Conservation (phyloP, 2,329 filamentous ascomycete genomes). For the Fusarium irregulare region DNA sequence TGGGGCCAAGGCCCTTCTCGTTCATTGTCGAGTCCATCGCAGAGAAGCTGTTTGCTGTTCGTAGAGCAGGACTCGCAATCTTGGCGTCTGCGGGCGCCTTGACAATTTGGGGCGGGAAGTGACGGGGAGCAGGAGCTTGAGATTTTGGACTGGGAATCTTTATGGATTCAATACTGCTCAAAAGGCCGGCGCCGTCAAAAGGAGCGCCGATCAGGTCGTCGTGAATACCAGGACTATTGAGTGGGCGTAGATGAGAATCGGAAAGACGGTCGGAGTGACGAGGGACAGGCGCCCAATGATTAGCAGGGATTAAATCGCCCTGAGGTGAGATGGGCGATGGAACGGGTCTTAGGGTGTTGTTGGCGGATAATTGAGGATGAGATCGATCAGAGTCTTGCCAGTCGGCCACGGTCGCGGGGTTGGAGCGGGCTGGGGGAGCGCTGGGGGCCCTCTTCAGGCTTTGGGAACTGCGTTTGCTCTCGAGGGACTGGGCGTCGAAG, state of each 20-base stretch:
- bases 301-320: slow-evolving; percentile 58
- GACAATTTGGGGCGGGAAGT: slow-evolving; percentile 51
- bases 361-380: slow-evolving; percentile 51
- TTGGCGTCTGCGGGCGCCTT: slow-evolving; percentile 67
- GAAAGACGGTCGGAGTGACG: slow-evolving; percentile 46
- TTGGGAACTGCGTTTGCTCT: slow-evolving; percentile 72
- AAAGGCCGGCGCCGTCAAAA: slow-evolving; percentile 72
- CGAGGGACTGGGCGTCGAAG: slow-evolving; percentile 67
- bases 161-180: slow-evolving; percentile 69
- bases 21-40: slow-evolving; percentile 54
- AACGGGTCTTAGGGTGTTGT: slow-evolving; percentile 57
- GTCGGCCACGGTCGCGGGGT: slow-evolving; percentile 62
- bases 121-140: slow-evolving; percentile 43
- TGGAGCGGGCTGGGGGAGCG: slow-evolving; percentile 64
- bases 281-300: slow-evolving; percentile 46
- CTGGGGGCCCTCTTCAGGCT: slow-evolving; percentile 71
- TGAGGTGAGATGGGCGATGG: slow-evolving; percentile 60
- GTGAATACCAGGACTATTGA: slow-evolving; percentile 47
- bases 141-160: slow-evolving; percentile 52
- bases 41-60: slow-evolving; percentile 69
- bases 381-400: slow-evolving; percentile 52
- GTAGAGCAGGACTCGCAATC: slow-evolving; percentile 64
- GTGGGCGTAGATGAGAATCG: slow-evolving; percentile 43
- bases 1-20: slow-evolving; percentile 51
- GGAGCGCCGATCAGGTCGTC: slow-evolving; percentile 73